Conservation (phyloP, 768 basidiomycete species). For the Rhodotorula paludigena region DNA sequence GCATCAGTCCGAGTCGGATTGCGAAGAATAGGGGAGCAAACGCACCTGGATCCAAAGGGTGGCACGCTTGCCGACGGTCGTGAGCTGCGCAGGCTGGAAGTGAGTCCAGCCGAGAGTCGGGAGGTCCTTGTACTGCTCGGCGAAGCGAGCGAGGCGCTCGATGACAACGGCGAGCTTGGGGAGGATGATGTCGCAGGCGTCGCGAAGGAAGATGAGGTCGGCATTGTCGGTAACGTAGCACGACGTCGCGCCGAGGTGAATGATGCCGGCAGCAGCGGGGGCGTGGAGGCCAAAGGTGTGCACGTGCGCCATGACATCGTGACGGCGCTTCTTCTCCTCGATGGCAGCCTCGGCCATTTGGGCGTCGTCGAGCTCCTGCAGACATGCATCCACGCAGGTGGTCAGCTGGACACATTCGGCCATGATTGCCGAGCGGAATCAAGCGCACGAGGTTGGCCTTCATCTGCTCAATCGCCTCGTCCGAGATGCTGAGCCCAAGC, state of each 20-base stretch:
- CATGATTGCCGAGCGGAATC: not conserved
- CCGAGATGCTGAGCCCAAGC: constrained; percentile 80
- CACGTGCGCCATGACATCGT: constrained; percentile 99
- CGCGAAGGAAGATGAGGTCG: constrained; percentile 91
- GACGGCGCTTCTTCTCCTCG: constrained; percentile 94
- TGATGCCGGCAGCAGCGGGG: constrained; percentile 42
- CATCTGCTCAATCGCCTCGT: constrained; percentile 92
- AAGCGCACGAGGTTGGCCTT: constrained; percentile 71
- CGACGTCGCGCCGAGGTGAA: constrained; percentile 83
- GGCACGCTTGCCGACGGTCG: constrained; percentile 94
- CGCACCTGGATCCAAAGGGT: constrained; percentile 90
- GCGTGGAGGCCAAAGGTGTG: constrained; percentile 65
- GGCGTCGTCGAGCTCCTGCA: constrained; percentile 70
- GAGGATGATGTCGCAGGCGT: constrained; percentile 75
- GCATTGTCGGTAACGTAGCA: constrained; percentile 99
- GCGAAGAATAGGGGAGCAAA: not conserved
- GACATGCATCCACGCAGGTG: not conserved
- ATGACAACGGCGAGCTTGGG: constrained; percentile 85
- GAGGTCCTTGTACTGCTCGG: constrained; percentile 74
- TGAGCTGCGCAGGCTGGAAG: constrained; percentile 97
- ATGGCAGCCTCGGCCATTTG: constrained; percentile 87
- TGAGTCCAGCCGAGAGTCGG: constrained; percentile 97
- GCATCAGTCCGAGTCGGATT: no score
- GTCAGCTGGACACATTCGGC: not conserved
- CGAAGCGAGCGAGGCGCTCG: constrained; percentile 77